Evolutionary conservation across 2,329 filamentous ascomycete genomes (phyloP), one percentile per base, ranked within the genome.

Genomic region (Diaporthe aspalathi): DNA sequence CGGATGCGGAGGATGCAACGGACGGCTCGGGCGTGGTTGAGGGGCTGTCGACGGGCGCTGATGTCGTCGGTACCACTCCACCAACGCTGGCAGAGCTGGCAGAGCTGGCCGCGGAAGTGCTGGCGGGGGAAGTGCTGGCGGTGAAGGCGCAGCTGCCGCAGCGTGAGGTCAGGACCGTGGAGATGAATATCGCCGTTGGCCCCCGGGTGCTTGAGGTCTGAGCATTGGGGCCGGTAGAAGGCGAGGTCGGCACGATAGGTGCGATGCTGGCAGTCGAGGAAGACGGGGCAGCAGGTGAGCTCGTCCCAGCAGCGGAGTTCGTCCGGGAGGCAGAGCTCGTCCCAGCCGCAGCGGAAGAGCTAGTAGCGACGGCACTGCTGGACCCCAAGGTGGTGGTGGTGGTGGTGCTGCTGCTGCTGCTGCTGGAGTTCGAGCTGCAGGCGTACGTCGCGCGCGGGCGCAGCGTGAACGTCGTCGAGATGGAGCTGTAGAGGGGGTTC

Each of bases 121-220:
- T 68, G 38, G 49, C 8, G 12, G 66, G 35, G 24, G 50, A 45
- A 35, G 67, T 57, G 50, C 35, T 57, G 29, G 67, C 52, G 35
- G 52, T 56, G 29, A 56, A 56, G 35, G 20, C 17, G 5, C 52
- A 56, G 29, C 24, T 56, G 12, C 52, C 29, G 52, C 52, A 56
- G 52, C 52, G 35, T 20, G 52, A 56, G 20, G 52, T 35, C 14
- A 22, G 6, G 29, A 32, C 52, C 35, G 52, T n/a, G 9, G 35
- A 22, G 52, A 38, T 20, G 52, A n/a, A n/a, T n/a, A n/a, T 29
- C 27, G 29, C n/a, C n/a, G 27, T 54, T 12, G 45, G n/a, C 45
- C 8, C 17, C 17, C 22, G 45, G 45, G 45, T 4, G 47, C 6
- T 50, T 32, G 52, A 56, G 22, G 52, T 56, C 29, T 56, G 52